A percentile compares a stretch with the other conserved stretches of the same genome.
phyloP scores from a whole-genome alignment of 352 stramenopile species.

The Phytophthora litchii region DNA sequence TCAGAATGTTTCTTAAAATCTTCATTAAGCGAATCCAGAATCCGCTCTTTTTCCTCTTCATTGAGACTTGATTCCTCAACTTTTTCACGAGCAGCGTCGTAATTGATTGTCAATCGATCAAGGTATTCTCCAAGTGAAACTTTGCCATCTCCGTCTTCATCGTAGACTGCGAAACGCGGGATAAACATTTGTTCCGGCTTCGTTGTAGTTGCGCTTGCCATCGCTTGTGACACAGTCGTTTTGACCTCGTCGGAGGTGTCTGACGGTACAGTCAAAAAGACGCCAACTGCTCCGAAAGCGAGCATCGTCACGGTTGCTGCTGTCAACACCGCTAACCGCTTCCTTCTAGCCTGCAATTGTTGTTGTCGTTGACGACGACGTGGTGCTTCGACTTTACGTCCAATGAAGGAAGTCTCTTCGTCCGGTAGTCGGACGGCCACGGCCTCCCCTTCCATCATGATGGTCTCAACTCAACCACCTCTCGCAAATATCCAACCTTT shows the following conservation, averaged over 20 bases:
- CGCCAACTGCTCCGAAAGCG: slow-evolving; percentile 21
- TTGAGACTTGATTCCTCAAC: slow-evolving; percentile 16
- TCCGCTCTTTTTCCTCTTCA: slow-evolving; percentile 10
- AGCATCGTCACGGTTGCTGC: slow-evolving; percentile 21
- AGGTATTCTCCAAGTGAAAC: slow-evolving; percentile 31
- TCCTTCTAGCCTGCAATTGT: slow-evolving; percentile 14
- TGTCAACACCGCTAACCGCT: slow-evolving; percentile 13
- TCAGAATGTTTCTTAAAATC: slow-evolving; percentile 25
- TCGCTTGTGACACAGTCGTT: slow-evolving; percentile 21
- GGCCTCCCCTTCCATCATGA: slow-evolving; percentile 31
- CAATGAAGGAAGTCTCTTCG: slow-evolving; percentile 30
- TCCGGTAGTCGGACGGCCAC: slow-evolving; percentile 12
- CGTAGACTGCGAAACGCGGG: slow-evolving; percentile 23
- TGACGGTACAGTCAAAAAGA: slow-evolving; percentile 19
- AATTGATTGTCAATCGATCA: slow-evolving; percentile 22
- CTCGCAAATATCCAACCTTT: background rate
- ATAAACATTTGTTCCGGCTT: slow-evolving; percentile 5
- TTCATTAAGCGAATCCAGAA: slow-evolving; percentile 19
- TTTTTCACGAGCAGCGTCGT: slow-evolving; percentile 12
- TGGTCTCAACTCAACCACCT: slow-evolving; percentile 12
- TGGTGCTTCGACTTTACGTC: slow-evolving; percentile 23
- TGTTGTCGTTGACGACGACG: slow-evolving; percentile 16
- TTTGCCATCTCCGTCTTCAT: slow-evolving; percentile 28
- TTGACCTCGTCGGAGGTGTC: slow-evolving; percentile 8
- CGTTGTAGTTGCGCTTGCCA: slow-evolving; percentile 13